Base-by-base conservation (phyloP, 1,139 yeast species). In the Kodamaea sp. region DNA sequence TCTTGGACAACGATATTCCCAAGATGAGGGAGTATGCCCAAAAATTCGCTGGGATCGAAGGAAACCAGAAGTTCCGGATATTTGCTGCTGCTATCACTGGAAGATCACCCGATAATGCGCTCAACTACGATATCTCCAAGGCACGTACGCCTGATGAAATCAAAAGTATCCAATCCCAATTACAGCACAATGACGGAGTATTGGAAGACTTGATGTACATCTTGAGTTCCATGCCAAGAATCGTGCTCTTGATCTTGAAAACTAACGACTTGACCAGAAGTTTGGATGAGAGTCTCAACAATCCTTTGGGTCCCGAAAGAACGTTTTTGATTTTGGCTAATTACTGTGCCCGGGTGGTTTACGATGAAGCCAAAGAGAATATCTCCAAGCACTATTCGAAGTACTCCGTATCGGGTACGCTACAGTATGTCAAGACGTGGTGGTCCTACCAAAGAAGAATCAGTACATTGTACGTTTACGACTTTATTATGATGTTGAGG, bases 71-170 rank as follows among this genome's bases (percentile, higher is more conserved):
- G 53, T 90, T 90, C 59, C 81, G 83, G 23, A 67, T 94, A 14
- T 85, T 94, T 57, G 84, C 95, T 2, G 89, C 96, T 3, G 97
- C 97, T 1, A 83, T 94, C 31, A 92, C 98, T 0, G 99, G 98
- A 0, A 70, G 99, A 44, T 65, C 68, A 18, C 70, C 75, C 0
- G 62, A 70, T 5, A 54, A 51, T 24, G 75, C 73, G 2, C 47
- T 70, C 41, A 59, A 59, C 40, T 60, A 83, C 46, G 77, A 68
- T 37, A 66, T 87, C 15, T 59, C 74, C 6, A 69, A 75, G 20
- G 60, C 63, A 1, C 63, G 78, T 24, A 66, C 70, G 1, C 64
- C 61, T 2, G 95, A 86, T 49, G 73, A 67, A 40, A 73, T 85
- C 32, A 62, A 60, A 7, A 70, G 66, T 31, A 90, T 94, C 83